Percentiles rank a stretch among this genome's conserved stretches.
These are phyloP conservation scores for Trichophyton simii DNA, from an alignment of 2,329 filamentous ascomycete species.

Conservation along the genomic window DNA sequence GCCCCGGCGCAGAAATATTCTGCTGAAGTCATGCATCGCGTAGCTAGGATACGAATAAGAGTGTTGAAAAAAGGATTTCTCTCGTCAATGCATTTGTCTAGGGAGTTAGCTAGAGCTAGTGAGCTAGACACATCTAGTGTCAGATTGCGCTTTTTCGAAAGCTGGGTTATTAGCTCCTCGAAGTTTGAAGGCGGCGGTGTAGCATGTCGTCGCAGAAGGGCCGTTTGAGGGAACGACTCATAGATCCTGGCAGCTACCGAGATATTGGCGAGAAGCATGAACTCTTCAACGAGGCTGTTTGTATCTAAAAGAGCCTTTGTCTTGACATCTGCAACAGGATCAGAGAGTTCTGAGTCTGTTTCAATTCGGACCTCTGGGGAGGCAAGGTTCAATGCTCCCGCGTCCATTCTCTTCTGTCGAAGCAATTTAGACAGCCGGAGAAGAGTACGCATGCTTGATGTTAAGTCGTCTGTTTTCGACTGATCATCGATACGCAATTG, in stretches of 20 bases:
- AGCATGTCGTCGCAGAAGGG: constrained; percentile 80
- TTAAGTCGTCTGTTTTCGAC: constrained; percentile 79
- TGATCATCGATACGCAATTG: constrained; percentile 85
- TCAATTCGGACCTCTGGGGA: constrained; percentile 97
- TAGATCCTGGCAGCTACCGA: constrained; percentile 86
- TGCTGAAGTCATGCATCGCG: constrained; percentile 96
- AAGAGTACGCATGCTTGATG: constrained; percentile 73
- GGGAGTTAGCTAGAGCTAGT: constrained; percentile 81
- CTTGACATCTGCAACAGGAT: constrained; percentile 81
- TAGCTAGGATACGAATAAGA: constrained; percentile 90
- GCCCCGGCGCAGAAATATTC: constrained; percentile 97
- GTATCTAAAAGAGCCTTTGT: constrained; percentile 89
- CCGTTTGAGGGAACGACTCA: constrained; percentile 85
- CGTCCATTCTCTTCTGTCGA: constrained; percentile 89
- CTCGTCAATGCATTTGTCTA: constrained; percentile 71
- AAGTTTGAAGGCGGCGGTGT: constrained; percentile 93
- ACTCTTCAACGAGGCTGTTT: constrained; percentile 95
- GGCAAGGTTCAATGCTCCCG: constrained; percentile 84
- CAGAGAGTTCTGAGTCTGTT: constrained; percentile 87
- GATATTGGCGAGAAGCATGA: constrained; percentile 97
- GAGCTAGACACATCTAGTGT: constrained; percentile 76
- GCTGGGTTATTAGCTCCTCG: constrained; percentile 80
- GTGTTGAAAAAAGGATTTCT: constrained; percentile 95
- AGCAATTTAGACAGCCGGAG: constrained; percentile 84
- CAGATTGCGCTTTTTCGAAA: constrained; percentile 72